Conservation (phyloP, 2,329 filamentous ascomycete species). For the Colletotrichum musicola region DNA sequence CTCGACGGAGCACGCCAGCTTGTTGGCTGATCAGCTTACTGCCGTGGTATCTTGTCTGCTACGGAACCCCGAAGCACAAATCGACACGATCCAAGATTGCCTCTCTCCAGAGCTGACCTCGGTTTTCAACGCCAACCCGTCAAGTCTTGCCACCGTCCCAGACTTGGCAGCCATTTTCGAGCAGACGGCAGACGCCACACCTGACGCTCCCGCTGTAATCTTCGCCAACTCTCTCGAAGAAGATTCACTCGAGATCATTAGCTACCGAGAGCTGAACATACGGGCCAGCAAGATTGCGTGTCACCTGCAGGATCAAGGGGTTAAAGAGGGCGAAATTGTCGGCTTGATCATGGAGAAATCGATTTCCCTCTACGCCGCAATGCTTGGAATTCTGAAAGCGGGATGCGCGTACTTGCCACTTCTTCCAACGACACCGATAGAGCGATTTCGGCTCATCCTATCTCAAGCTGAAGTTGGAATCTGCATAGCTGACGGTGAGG, state of each 20-base stretch:
- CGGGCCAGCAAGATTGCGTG: conserved; percentile 68
- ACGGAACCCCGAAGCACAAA: background rate
- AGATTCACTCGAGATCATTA: conserved; percentile 58
- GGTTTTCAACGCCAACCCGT: conserved; percentile 58
- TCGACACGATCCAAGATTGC: conserved; percentile 41
- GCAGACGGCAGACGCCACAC: conserved; percentile 57
- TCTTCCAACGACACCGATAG: conserved; percentile 75
- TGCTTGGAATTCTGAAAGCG: conserved; percentile 80
- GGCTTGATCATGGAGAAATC: conserved; percentile 85
- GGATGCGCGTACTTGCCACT: conserved; percentile 87
- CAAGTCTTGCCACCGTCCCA: conserved; percentile 48
- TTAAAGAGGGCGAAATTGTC: conserved; percentile 69
- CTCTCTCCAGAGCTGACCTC: conserved; percentile 58
- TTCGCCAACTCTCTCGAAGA: conserved; percentile 67
- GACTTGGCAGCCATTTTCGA: conserved; percentile 69
- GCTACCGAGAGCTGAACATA: conserved; percentile 74
- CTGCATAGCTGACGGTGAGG: conserved; percentile 57
- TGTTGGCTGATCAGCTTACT: conserved; percentile 73
- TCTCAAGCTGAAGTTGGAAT: conserved; percentile 65
- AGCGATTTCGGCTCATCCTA: conserved; percentile 73
- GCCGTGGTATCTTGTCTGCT: conserved; percentile 55
- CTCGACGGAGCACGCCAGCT: conserved; percentile 64
- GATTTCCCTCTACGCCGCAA: conserved; percentile 76
- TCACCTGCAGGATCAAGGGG: conserved; percentile 61
- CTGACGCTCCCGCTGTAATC: conserved; percentile 71